Percentiles rank a stretch among this genome's conserved stretches.
These are phyloP conservation scores for Chlamydomonas reinhardtii DNA, from an alignment of 163 green algal species.

Conservation along the genomic window DNA sequence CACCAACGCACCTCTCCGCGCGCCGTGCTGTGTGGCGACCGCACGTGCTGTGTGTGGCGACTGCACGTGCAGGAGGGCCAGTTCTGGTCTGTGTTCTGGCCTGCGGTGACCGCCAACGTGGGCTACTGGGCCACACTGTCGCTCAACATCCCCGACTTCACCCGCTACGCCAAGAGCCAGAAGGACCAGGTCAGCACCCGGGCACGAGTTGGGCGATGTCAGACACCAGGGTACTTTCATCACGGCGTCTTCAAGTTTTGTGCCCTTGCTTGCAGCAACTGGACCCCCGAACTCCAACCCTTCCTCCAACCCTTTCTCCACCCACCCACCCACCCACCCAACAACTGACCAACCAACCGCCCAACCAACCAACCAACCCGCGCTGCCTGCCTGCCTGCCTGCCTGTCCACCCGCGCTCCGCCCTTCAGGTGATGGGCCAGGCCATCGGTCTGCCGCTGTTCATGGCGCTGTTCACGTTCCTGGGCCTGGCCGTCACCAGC, in stretches of 20 bases:
- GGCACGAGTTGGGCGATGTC: neutral
- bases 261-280: too few species aligned
- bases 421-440: constrained; percentile 69
- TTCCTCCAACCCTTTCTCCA: too few species aligned
- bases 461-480: constrained; percentile 83
- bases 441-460: constrained; percentile 81
- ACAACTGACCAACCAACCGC: neutral
- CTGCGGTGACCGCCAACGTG: constrained; percentile 80
- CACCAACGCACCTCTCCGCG: too few species aligned
- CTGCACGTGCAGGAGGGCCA: constrained; percentile 56
- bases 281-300: too few species aligned
- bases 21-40: too few species aligned
- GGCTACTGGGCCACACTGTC: constrained; percentile 86
- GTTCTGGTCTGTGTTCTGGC: constrained; percentile 79
- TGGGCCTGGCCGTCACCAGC: constrained; percentile 82
- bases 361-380: neutral
- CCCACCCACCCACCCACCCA: neutral
- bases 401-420: neutral
- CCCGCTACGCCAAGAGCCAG: constrained; percentile 81
- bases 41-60: too few species aligned
- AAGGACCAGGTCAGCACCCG: constrained; percentile 56
- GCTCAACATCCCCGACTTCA: constrained; percentile 91
- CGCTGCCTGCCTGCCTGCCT: too few species aligned
- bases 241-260: too few species aligned
- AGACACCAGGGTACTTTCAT: neutral